phyloP scores from a whole-genome alignment of 2,329 filamentous ascomycete species.

The Paraphaeosphaeria minitans region DNA sequence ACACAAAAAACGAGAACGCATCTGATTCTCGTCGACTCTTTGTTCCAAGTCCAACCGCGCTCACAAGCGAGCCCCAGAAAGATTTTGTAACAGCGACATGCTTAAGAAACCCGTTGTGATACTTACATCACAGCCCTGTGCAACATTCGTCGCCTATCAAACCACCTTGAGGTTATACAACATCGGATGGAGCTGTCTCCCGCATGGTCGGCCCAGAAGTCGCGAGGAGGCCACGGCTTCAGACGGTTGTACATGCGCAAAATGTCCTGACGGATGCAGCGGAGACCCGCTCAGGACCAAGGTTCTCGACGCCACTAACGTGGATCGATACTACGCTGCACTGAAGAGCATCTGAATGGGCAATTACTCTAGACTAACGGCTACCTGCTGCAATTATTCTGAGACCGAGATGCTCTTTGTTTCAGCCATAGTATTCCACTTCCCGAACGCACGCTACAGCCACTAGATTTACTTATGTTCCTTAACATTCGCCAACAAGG shows the following conservation, averaged over 20 bases:
- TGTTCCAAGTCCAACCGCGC: neutral
- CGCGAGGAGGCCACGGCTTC: neutral
- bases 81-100: neutral
- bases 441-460: neutral
- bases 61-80: neutral
- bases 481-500: neutral
- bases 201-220: neutral
- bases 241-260: conserved; percentile 1
- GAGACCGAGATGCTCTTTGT: neutral
- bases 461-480: neutral
- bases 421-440: conserved; percentile 3
- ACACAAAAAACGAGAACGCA: neutral
- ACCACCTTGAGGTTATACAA: neutral
- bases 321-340: neutral
- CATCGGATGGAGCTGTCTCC: neutral
- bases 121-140: neutral
- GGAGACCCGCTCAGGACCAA: neutral
- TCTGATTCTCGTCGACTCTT: neutral
- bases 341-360: neutral
- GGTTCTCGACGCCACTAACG: neutral
- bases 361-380: neutral
- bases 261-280: neutral
- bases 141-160: neutral
- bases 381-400: neutral
- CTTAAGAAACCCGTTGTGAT: neutral